A percentile compares a stretch with the other conserved stretches of the same genome.
phyloP scores from a whole-genome alignment of 768 basidiomycete species.

The Saitozyma sp. region DNA sequence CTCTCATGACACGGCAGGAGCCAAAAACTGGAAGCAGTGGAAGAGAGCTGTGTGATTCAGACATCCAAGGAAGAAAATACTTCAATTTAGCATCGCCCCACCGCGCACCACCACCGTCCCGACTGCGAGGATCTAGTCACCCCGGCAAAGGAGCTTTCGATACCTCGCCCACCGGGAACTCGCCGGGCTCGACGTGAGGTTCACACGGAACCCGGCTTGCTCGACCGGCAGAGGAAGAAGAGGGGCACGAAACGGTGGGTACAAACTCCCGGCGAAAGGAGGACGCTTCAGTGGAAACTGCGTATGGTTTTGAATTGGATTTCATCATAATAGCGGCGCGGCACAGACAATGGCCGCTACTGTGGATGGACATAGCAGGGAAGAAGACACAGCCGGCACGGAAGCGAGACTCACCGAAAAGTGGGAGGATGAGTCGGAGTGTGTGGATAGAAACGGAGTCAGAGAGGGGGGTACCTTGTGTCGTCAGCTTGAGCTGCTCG shows the following conservation, averaged over 20 bases:
- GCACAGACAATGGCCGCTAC: background rate
- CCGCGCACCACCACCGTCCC: constrained; percentile 21
- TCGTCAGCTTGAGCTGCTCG: constrained; percentile 19
- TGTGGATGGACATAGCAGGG: background rate
- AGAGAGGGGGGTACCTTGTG: background rate
- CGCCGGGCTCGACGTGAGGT: constrained; percentile 40
- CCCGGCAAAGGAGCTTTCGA: background rate
- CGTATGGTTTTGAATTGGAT: constrained; percentile 52
- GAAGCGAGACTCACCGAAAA: constrained; percentile 12
- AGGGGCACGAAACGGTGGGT: constrained; percentile 15
- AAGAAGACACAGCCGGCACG: constrained; percentile 2
- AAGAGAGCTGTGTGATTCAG: constrained; percentile 34
- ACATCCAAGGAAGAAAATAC: constrained; percentile 55
- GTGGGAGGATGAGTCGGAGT: background rate
- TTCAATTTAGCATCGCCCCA: constrained; percentile 50
- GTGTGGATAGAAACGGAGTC: background rate
- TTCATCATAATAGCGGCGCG: constrained; percentile 44
- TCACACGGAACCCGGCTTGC: constrained; percentile 37
- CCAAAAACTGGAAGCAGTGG: background rate
- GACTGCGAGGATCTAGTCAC: constrained; percentile 15
- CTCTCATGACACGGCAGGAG: constrained; percentile 7
- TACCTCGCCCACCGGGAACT: constrained; percentile 29
- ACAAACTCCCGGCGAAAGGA: constrained; percentile 50
- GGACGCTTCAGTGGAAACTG: constrained; percentile 55
- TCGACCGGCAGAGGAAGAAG: constrained; percentile 31